Conservation (phyloP, 2,329 filamentous ascomycete species). For the Pseudogymnoascus sp. region DNA sequence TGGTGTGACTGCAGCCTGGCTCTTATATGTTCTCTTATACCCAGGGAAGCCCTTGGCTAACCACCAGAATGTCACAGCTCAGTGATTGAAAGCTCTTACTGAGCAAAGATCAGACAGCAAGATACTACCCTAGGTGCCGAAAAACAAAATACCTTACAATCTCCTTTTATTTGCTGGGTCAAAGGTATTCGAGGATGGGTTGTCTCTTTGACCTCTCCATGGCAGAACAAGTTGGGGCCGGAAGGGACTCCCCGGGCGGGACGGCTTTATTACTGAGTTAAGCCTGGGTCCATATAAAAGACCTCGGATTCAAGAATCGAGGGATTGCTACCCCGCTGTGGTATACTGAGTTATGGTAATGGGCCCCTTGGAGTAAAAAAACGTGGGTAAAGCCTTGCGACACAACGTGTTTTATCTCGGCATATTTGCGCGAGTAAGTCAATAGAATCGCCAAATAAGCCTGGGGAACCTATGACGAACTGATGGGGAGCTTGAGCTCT, state of each 20-base stretch:
- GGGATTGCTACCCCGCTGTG: neutral
- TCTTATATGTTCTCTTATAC: neutral
- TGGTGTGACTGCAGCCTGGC: neutral
- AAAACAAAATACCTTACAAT: neutral
- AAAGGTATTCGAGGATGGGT: neutral
- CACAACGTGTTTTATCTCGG: neutral
- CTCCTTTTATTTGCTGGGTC: neutral
- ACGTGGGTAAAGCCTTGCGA: neutral
- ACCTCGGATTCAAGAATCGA: neutral
- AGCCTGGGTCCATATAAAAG: neutral
- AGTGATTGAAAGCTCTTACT: neutral
- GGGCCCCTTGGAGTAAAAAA: neutral
- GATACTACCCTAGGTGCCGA: neutral
- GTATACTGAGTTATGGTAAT: neutral
- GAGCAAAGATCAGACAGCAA: neutral
- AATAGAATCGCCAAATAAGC: neutral
- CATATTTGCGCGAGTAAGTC: neutral
- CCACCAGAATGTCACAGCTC: neutral
- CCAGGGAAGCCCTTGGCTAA: neutral
- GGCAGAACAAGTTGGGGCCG: neutral
- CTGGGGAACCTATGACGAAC: neutral
- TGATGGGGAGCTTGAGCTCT: neutral
- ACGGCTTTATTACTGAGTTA: neutral
- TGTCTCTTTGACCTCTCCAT: neutral
- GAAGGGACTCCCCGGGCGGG: neutral